Evolutionary conservation across 768 basidiomycete species (phyloP), one percentile per base, ranked within the genome.

Genomic region (Cystofilobasidium macerans): DNA sequence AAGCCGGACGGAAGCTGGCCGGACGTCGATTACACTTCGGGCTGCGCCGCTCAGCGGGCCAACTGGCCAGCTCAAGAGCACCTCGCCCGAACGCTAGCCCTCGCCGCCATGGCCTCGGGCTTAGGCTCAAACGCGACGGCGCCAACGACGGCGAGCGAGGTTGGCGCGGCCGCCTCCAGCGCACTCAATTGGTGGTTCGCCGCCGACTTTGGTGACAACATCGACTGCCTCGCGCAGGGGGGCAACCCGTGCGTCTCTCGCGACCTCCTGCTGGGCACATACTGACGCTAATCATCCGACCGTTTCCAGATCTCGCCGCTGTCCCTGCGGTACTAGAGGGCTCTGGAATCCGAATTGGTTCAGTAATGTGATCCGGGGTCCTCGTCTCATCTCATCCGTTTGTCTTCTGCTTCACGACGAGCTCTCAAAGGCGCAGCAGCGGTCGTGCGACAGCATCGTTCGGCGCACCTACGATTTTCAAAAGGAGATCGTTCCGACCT

Each of bases 41-140:
- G 85, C 9, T 86, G 86, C 68, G 71, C 73, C 47, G 85, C 83
- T 8, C 80, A 80, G 62, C 78, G 82, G 14, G 85, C 85, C 7
- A 86, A 84, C 69, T 86, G 86, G 86, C 85, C 84, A 12, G 85
- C 85, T 16, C 78, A 82, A 72, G 73, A 69, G 1, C 84, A 86
- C 69, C 85, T 83, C 76, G 43, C 57, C 14, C 68, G 76, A 20
- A 65, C 75, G 13, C 69, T 76, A 75, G 60, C 57, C 68, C 51
- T 69, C 42, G 61, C 61, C 30, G 57, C 66, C 18, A 24, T 51
- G 48, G 9, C 9, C 5, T 43, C 42, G 8, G 42, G 42, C 12
- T 20, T 43, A 7, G 42, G 42, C 12, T 16, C 9, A 4, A 43
- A 43, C 18, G 42, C 42, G 16, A 43, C 42, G 42, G 42, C 12